Evolutionary conservation across 2,329 filamentous ascomycete species (phyloP).

Genomic region (Cladophialophora chaetospira): DNA sequence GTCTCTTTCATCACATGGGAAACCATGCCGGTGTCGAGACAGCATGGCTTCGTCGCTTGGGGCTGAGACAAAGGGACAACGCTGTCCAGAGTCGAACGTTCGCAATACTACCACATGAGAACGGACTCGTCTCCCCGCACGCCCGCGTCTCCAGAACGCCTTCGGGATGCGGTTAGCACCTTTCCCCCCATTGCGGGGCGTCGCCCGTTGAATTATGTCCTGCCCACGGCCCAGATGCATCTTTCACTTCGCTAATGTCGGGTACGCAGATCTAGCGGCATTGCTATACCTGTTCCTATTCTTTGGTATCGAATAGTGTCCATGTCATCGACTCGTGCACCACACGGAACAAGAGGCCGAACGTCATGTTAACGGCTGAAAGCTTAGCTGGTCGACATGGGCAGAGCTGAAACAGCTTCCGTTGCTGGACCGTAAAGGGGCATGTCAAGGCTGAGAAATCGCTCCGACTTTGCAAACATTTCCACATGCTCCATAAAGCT

Average conservation of each 20-base stretch:
- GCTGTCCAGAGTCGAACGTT: not conserved
- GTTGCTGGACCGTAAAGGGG: not conserved
- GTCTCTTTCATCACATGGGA: no score
- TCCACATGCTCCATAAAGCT: not conserved
- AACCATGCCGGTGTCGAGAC: no score
- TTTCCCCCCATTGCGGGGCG: not conserved
- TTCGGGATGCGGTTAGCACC: slow-evolving; percentile 15
- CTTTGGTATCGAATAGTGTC: not conserved
- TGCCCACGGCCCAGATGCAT: not conserved
- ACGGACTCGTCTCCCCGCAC: not conserved
- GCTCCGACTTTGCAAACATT: not conserved
- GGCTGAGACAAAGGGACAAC: no score
- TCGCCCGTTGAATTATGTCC: not conserved
- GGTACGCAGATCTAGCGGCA: no score
- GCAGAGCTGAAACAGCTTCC: not conserved
- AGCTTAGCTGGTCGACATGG: not conserved
- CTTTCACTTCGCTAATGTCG: not conserved
- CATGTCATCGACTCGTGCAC: not conserved
- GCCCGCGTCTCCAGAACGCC: slow-evolving; percentile 4
- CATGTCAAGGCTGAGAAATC: not conserved
- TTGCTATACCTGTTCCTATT: slow-evolving; percentile 1
- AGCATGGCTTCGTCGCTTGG: no score
- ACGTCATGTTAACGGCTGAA: no score
- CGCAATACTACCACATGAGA: not conserved
- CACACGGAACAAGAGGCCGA: no score